Conservation (phyloP, 805 yeast genomes). For the Myxozyma neglecta region DNA sequence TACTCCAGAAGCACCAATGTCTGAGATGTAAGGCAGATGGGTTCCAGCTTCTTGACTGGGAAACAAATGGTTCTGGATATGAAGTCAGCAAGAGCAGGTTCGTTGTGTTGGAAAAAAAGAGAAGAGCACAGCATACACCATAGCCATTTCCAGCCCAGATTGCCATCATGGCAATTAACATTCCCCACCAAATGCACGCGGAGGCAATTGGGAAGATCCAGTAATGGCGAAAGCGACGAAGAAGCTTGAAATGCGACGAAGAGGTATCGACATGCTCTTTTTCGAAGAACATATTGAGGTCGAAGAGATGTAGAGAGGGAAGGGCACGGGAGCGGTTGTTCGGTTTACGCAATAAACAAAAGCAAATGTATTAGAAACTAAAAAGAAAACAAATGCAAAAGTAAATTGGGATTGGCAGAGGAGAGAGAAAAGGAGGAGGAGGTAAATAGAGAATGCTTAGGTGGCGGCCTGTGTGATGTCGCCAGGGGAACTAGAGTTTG, state of each 20-base stretch:
- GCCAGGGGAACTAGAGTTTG: too few species aligned
- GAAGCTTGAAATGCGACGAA: neutral
- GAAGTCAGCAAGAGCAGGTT: neutral
- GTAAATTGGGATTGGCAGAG: neutral
- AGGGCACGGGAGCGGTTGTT: neutral
- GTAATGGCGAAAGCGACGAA: conserved; percentile 31
- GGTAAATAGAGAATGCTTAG: neutral
- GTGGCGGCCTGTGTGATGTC: neutral
- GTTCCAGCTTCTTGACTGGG: conserved; percentile 42
- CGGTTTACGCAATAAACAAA: neutral
- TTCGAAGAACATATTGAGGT: neutral
- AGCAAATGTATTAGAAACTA: neutral
- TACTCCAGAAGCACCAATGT: conserved; percentile 82
- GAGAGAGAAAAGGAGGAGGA: neutral
- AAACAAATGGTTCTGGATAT: conserved; percentile 13
- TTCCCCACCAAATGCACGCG: conserved; percentile 80
- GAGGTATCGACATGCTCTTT: neutral
- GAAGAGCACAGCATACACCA: conserved; percentile 47
- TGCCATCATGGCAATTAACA: conserved; percentile 75
- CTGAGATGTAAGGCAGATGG: conserved; percentile 66
- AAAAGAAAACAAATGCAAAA: neutral
- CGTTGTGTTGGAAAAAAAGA: neutral
- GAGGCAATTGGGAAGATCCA: conserved; percentile 64
- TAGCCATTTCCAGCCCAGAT: conserved; percentile 67
- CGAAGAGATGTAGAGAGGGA: neutral